phyloP scores from a whole-genome alignment of 257 asterid genomes.

The Catharanthus roseus region DNA sequence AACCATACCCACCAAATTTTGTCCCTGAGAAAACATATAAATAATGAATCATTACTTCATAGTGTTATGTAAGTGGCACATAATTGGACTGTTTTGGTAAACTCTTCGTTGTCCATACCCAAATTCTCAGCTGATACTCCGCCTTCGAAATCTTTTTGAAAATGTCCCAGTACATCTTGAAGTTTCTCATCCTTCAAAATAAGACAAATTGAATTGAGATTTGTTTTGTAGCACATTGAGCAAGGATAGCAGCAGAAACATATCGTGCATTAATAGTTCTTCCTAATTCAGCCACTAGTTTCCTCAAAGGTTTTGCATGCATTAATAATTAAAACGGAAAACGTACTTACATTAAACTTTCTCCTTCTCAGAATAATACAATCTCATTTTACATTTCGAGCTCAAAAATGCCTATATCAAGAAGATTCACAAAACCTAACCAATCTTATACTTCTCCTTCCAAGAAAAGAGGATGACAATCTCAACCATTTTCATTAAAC shows the following conservation, averaged over 20 bases:
- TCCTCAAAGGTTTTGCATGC: constrained; percentile 1
- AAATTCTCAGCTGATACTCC: constrained; percentile 93
- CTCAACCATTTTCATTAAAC: neutral
- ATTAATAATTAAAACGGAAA: constrained; percentile 1
- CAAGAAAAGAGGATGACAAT: neutral
- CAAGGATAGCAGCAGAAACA: neutral
- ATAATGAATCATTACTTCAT: constrained; percentile 30
- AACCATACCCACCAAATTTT: constrained; percentile 94
- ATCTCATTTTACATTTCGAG: neutral
- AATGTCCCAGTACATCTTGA: constrained; percentile 82
- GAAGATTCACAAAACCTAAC: neutral
- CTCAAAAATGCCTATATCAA: neutral
- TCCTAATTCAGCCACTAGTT: neutral
- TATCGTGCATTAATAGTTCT: neutral
- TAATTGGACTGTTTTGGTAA: constrained; percentile 9
- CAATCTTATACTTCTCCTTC: neutral
- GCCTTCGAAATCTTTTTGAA: constrained; percentile 96
- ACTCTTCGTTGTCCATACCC: constrained; percentile 57
- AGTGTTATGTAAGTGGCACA: constrained; percentile 16
- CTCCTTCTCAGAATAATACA: neutral
- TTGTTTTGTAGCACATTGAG: constrained; percentile 1
- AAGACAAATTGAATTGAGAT: constrained; percentile 28
- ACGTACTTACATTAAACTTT: neutral
- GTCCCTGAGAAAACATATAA: constrained; percentile 62
- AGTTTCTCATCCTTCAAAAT: constrained; percentile 78